A percentile compares a stretch with the other conserved stretches of the same genome.
Conservation (phyloP, 495 filamentous ascomycete genomes). For the Rusavskia elegans region DNA sequence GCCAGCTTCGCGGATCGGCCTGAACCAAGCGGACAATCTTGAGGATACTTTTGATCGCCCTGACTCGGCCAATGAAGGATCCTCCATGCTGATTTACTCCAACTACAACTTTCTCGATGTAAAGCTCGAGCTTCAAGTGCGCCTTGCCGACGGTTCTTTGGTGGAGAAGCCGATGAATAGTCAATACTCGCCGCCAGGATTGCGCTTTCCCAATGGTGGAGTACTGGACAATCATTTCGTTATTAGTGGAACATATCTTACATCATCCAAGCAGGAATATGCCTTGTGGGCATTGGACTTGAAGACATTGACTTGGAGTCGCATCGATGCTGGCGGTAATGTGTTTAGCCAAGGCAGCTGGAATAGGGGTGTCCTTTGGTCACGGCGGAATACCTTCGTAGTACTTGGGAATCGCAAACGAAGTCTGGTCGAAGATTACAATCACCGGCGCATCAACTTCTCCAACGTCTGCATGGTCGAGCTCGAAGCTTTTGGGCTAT, state of each 20-base stretch:
- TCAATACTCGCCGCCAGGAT: slow-evolving; percentile 69
- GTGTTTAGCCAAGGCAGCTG: slow-evolving; percentile 93
- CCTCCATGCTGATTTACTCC: slow-evolving; percentile 93
- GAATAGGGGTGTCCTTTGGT: slow-evolving; percentile 90
- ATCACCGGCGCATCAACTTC: slow-evolving; percentile 94
- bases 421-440: slow-evolving; percentile 94
- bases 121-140: slow-evolving; percentile 83
- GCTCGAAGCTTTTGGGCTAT: slow-evolving; percentile 89
- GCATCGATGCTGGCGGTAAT: slow-evolving; percentile 87
- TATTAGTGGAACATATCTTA: slow-evolving; percentile 90
- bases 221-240: slow-evolving; percentile 91
- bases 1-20: slow-evolving; percentile 57
- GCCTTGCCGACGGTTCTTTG: slow-evolving; percentile 68
- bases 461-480: slow-evolving; percentile 92
- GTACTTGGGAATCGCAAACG: slow-evolving; percentile 85
- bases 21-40: slow-evolving; percentile 21
- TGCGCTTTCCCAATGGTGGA: slow-evolving; percentile 90
- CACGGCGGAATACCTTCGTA: slow-evolving; percentile 81
- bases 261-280: slow-evolving; percentile 96
- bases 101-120: slow-evolving; percentile 98
- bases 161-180: slow-evolving; percentile 81
- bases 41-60: slow-evolving; percentile 21
- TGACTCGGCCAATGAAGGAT: slow-evolving; percentile 39
- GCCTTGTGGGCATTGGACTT: slow-evolving; percentile 92
- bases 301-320: slow-evolving; percentile 73